Conservation (phyloP, 768 basidiomycete species). For the Suillus subluteus region DNA sequence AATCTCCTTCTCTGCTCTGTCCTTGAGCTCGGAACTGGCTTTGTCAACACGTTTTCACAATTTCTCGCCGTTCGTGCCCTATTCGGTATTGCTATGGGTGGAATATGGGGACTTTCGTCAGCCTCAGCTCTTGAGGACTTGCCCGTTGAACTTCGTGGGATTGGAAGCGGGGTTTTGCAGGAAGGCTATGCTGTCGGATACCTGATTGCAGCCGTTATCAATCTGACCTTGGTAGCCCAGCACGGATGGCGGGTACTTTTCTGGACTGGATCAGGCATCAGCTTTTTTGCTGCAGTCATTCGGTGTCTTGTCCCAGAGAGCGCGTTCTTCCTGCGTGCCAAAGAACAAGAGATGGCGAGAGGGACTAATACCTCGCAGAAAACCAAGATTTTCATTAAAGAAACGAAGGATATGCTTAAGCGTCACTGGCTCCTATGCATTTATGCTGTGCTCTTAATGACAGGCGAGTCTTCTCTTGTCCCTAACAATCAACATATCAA, state of each 20-base stretch:
- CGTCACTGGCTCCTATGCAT: slow-evolving; percentile 82
- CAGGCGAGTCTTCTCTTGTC: slow-evolving; percentile 35
- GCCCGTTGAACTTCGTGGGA: slow-evolving; percentile 83
- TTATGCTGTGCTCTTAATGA: slow-evolving; percentile 85
- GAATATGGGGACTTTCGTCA: slow-evolving; percentile 84
- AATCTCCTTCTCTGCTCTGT: slow-evolving; percentile 73
- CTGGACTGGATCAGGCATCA: slow-evolving; percentile 77
- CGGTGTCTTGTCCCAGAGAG: slow-evolving; percentile 79
- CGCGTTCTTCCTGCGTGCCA: slow-evolving; percentile 68
- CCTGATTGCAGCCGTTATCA: slow-evolving; percentile 82
- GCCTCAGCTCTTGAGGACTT: slow-evolving; percentile 88
- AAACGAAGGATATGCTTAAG: slow-evolving; percentile 78
- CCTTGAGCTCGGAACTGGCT: slow-evolving; percentile 81
- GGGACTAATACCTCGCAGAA: slow-evolving; percentile 48
- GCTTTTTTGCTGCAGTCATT: slow-evolving; percentile 67
- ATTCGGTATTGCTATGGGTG: slow-evolving; percentile 89
- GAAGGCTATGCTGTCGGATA: slow-evolving; percentile 90
- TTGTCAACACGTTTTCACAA: slow-evolving; percentile 71
- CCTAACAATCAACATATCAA: slow-evolving; percentile 4
- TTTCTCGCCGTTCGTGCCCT: slow-evolving; percentile 85
- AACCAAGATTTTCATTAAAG: slow-evolving; percentile 71
- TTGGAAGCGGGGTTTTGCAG: slow-evolving; percentile 84
- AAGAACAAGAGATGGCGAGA: slow-evolving; percentile 50
- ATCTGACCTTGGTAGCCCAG: slow-evolving; percentile 57
- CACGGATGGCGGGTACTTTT: slow-evolving; percentile 77